Evolutionary conservation across 2,329 filamentous ascomycete species (phyloP).

Genomic region (Rutstroemia sydowiana): DNA sequence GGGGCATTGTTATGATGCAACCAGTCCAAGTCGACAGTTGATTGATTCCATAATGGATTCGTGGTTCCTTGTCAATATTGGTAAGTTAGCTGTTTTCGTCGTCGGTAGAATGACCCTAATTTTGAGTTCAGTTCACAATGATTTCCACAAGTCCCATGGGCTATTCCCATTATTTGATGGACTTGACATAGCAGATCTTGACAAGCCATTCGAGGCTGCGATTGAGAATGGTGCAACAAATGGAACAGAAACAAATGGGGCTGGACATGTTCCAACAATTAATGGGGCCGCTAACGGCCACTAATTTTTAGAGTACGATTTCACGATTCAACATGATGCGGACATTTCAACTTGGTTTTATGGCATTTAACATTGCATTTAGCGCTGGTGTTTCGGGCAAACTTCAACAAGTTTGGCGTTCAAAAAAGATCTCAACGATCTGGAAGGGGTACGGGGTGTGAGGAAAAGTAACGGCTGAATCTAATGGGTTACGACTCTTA

Average conservation of each 20-base stretch:
- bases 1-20: slow-evolving; percentile 79
- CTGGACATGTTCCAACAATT: slow-evolving; percentile 16
- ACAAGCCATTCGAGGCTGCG: slow-evolving; percentile 33
- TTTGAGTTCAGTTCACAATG: slow-evolving; percentile 70
- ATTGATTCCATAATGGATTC: slow-evolving; percentile 79
- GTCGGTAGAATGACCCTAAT: slow-evolving; percentile 13
- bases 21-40: slow-evolving; percentile 68
- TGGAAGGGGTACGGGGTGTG: slow-evolving; percentile 1
- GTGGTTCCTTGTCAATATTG: slow-evolving; percentile 94
- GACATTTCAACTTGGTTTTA: slow-evolving; percentile 10
- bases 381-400: slow-evolving; percentile 28
- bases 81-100: slow-evolving; percentile 42
- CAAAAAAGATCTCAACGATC: slow-evolving; percentile 27
- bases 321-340: slow-evolving; percentile 29
- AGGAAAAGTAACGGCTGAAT: slow-evolving; percentile 2
- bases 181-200: slow-evolving; percentile 60
- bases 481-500: slow-evolving; percentile 7
- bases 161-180: slow-evolving; percentile 85
- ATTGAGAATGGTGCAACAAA: slow-evolving; percentile 13
- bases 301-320: slow-evolving; percentile 16
- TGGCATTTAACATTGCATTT: slow-evolving; percentile 26
- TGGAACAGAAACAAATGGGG: slow-evolving; percentile 11
- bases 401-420: slow-evolving; percentile 32
- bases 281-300: slow-evolving; percentile 16
- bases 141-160: slow-evolving; percentile 78